Conservation (phyloP, 1,284 basidiomycete species). For the Ustilago lituana region DNA sequence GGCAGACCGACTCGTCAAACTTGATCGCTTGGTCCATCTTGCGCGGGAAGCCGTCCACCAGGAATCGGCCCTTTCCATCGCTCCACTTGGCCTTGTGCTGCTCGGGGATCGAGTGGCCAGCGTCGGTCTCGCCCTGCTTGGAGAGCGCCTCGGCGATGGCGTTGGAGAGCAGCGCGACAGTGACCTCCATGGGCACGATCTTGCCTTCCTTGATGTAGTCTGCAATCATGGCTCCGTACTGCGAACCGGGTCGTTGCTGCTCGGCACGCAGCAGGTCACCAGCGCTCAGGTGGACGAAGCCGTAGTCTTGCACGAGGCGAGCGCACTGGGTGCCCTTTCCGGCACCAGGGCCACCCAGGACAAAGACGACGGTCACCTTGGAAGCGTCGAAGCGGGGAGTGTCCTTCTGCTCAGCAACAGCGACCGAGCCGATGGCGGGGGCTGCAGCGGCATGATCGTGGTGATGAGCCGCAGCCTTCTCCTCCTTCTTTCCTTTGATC, state of each 20-base stretch:
- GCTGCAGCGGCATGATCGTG: conserved; percentile 7
- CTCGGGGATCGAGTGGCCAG: conserved; percentile 32
- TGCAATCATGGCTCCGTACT: conserved; percentile 86
- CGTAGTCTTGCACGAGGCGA: conserved; percentile 84
- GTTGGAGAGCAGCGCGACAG: conserved; percentile 92
- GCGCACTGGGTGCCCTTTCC: conserved; percentile 97
- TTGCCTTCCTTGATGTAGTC: conserved; percentile 89
- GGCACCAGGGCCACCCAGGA: conserved; percentile 95
- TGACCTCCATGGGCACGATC: conserved; percentile 97
- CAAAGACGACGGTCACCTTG: conserved; percentile 90
- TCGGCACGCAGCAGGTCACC: conserved; percentile 96
- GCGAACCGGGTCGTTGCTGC: conserved; percentile 84
- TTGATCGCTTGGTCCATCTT: conserved; percentile 97
- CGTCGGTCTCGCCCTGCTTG: conserved; percentile 25
- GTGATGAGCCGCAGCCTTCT: conserved; percentile 8
- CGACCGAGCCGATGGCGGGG: conserved; percentile 4
- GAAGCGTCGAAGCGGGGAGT: conserved; percentile 74
- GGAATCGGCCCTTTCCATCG: conserved; percentile 82
- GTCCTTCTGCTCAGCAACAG: conserved; percentile 15
- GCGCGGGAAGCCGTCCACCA: conserved; percentile 97
- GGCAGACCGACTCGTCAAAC: conserved; percentile 85
- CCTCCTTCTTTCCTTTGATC: conserved; percentile 40
- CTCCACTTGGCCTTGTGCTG: conserved; percentile 73
- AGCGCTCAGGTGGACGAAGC: conserved; percentile 94
- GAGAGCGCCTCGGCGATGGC: conserved; percentile 81